Evolutionary conservation across 2,329 filamentous ascomycete species (phyloP).

Genomic region (Coniochaeta sp.): DNA sequence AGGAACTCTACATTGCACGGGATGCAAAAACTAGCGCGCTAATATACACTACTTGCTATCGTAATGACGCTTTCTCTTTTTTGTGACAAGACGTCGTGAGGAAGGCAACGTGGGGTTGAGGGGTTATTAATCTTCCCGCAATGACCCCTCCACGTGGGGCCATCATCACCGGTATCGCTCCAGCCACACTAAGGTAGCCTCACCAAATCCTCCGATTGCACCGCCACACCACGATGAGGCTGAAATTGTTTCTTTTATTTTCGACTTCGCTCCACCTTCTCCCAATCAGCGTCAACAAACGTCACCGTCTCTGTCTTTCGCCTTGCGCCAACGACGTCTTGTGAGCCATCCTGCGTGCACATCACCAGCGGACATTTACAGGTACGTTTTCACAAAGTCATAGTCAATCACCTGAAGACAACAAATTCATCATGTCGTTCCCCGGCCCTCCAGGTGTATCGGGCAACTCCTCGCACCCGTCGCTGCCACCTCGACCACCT

Average conservation of each 20-base stretch:
- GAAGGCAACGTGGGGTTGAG: background rate
- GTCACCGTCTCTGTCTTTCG: background rate
- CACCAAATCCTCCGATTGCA: no score
- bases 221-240: background rate
- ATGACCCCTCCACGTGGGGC: background rate
- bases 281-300: background rate
- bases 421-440: constrained; percentile 74
- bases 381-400: background rate
- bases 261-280: background rate
- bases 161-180: background rate
- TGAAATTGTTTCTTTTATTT: background rate
- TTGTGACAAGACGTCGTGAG: background rate
- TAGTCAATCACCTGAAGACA: constrained; percentile 11
- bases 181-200: background rate
- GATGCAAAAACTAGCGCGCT: background rate
- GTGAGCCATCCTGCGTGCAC: background rate
- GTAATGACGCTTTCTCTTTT: background rate
- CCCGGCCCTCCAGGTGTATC: constrained; percentile 74
- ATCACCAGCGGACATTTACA: background rate
- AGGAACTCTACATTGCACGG: background rate
- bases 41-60: background rate
- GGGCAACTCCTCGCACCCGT: constrained; percentile 41
- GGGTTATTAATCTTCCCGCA: background rate
- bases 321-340: background rate
- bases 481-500: constrained; percentile 73